Percentiles rank a stretch among this genome's conserved stretches.
These are phyloP conservation scores for Globisporangium barbulae DNA, from an alignment of 352 stramenopile species.

Conservation along the genomic window DNA sequence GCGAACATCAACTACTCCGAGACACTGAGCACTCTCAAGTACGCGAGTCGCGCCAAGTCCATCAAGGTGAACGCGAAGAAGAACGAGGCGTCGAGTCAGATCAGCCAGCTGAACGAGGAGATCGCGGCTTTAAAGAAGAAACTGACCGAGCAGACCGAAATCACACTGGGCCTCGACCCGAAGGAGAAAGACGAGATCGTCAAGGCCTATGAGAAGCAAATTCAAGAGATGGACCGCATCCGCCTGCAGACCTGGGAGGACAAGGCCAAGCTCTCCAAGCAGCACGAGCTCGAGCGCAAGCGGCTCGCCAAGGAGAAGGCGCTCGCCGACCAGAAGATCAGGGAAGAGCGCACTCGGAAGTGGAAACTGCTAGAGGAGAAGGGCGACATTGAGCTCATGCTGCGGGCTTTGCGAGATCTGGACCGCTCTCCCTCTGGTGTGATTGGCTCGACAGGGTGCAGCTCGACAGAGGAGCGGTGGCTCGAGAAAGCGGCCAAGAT, in stretches of 20 bases:
- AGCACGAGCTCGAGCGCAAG: slow-evolving; percentile 85
- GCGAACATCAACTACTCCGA: slow-evolving; percentile 95
- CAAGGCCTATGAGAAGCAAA: slow-evolving; percentile 84
- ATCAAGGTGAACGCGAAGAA: slow-evolving; percentile 94
- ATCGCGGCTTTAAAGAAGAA: slow-evolving; percentile 87
- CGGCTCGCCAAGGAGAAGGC: slow-evolving; percentile 76
- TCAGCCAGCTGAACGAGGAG: slow-evolving; percentile 89
- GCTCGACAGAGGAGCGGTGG: slow-evolving; percentile 48
- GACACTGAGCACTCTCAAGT: slow-evolving; percentile 95
- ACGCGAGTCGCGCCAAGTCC: slow-evolving; percentile 92
- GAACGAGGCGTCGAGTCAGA: slow-evolving; percentile 91
- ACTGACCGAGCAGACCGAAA: slow-evolving; percentile 70
- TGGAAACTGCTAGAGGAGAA: slow-evolving; percentile 86
- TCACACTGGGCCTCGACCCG: slow-evolving; percentile 61
- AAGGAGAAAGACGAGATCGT: slow-evolving; percentile 89
- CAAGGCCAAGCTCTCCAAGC: slow-evolving; percentile 81
- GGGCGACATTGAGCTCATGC: slow-evolving; percentile 76
- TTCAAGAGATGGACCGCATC: slow-evolving; percentile 87
- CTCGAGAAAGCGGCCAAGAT: slow-evolving; percentile 56
- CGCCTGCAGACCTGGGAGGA: slow-evolving; percentile 87
- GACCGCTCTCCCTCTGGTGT: slow-evolving; percentile 20
- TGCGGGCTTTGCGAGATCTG: slow-evolving; percentile 69
- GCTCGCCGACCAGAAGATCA: slow-evolving; percentile 71
- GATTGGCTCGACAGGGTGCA: slow-evolving; percentile 13
- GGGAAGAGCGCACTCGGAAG: slow-evolving; percentile 78